Conservation (phyloP, 768 basidiomycete genomes). For the Lyophyllum shimeji region DNA sequence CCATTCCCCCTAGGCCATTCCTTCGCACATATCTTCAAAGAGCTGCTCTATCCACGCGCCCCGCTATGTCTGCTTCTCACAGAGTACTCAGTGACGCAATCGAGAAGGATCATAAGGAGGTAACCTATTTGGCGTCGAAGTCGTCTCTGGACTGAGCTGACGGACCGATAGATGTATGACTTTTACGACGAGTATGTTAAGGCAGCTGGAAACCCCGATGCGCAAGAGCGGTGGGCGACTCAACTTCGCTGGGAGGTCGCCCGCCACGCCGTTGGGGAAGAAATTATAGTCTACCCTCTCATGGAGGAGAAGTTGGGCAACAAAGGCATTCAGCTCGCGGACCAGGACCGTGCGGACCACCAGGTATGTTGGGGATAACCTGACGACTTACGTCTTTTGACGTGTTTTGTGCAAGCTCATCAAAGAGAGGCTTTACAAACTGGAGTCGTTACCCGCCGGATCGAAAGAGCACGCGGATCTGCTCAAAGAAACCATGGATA, state of each 20-base stretch:
- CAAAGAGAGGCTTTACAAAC: conserved; percentile 24
- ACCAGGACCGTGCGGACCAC: conserved; percentile 58
- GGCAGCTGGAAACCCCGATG: conserved; percentile 40
- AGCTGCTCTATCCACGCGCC: conserved; percentile 1
- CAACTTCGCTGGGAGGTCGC: conserved; percentile 64
- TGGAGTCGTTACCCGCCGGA: conserved; percentile 45
- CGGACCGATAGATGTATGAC: conserved; percentile 48
- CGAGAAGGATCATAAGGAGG: conserved; percentile 52
- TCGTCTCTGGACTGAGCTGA: background rate
- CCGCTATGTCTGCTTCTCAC: conserved; percentile 19
- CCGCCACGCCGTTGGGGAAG: conserved; percentile 60
- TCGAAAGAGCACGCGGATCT: conserved; percentile 40
- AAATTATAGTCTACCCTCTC: conserved; percentile 63
- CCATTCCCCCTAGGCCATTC: background rate
- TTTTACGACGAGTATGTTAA: conserved; percentile 51
- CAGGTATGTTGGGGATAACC: conserved; percentile 33
- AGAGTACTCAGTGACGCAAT: conserved; percentile 39
- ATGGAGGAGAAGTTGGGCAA: conserved; percentile 57
- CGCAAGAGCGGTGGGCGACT: conserved; percentile 51
- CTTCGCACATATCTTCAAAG: background rate
- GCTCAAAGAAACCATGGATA: conserved; percentile 45
- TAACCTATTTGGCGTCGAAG: conserved; percentile 14
- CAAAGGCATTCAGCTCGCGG: conserved; percentile 48
- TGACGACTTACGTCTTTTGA: background rate
- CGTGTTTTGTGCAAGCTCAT: conserved; percentile 3